Base-by-base conservation (phyloP, 768 basidiomycete species). In the Lactifluus pinguis region DNA sequence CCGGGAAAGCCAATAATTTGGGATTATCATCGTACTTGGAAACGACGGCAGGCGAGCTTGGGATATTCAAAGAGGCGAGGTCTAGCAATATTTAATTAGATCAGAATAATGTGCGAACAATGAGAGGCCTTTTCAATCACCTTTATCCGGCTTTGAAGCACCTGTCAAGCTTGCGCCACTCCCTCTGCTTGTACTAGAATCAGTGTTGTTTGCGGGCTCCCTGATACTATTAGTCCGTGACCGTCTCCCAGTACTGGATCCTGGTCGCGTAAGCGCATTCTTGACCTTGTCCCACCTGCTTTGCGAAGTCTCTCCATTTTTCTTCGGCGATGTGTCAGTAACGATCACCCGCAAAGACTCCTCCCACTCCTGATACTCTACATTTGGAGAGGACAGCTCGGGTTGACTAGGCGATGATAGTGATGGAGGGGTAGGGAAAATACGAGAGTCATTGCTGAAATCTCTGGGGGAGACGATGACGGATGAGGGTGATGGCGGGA, bases 141-240 rank as follows among this genome's bases (percentile, higher is more conserved):
- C 61, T 63, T 63, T 65, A 36, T 65, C 62, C 8, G 7, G 7
- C 48, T 65, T 65, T 15, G 56, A 49, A 49, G 59, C 57, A 15
- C 53, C 53, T 38, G 65, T 61, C 45, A 65, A 15, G 41, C 65
- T 66, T 15, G 65, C 60, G 69, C 72, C 55, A 64, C 68, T 57
- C 70, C 61, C 65, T 10, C 60, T 61, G 65, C 65, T 66, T 29
- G 48, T 54, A 39, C 56, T 53, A 4, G 65, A 61, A 67, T 89
- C 87, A 3, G 84, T 84, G 60, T 85, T 77, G 69, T 85, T 75
- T 60, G 86, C 83, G 52, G 86, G 83, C 49, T 80, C 79, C 47
- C 78, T 78, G 58, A 89, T 80, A 68, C 87, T 89, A 67, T 91
- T 90, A 44, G 86, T 84, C 44, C 90, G 84, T 54, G 89, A 90